Conservation (phyloP, 1,284 basidiomycete genomes). For the Ceratobasidium sp. region DNA sequence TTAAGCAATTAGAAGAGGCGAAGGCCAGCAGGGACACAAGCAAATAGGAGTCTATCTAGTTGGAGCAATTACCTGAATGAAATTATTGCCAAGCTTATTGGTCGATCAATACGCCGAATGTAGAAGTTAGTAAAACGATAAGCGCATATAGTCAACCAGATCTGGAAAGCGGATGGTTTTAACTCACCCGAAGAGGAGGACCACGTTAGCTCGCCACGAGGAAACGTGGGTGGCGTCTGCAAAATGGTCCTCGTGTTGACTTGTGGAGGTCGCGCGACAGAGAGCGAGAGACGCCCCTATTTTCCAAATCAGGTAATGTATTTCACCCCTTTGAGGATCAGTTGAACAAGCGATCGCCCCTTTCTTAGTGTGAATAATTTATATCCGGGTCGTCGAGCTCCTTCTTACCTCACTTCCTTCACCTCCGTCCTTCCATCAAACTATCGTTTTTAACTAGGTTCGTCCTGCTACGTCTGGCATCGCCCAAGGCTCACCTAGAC, state of each 20-base stretch:
- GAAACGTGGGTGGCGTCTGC: background rate
- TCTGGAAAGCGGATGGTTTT: background rate
- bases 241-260: background rate
- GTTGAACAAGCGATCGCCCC: background rate
- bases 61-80: background rate
- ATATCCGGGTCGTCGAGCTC: background rate
- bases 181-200: too few relatives aligned
- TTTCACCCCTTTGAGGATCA: background rate
- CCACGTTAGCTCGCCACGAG: background rate
- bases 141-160: background rate
- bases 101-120: background rate
- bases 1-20: slow-evolving; percentile 33
- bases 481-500: too few relatives aligned
- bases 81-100: background rate
- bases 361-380: background rate
- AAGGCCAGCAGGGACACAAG: background rate
- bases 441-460: background rate
- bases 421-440: background rate
- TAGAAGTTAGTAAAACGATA: background rate
- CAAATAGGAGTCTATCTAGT: background rate
- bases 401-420: background rate
- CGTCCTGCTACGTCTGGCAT: too few relatives aligned
- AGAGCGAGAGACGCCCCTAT: background rate
- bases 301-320: background rate
- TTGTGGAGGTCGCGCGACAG: background rate